Evolutionary conservation across 345 rosid species (phyloP).

Genomic region (Garcia nutans): DNA sequence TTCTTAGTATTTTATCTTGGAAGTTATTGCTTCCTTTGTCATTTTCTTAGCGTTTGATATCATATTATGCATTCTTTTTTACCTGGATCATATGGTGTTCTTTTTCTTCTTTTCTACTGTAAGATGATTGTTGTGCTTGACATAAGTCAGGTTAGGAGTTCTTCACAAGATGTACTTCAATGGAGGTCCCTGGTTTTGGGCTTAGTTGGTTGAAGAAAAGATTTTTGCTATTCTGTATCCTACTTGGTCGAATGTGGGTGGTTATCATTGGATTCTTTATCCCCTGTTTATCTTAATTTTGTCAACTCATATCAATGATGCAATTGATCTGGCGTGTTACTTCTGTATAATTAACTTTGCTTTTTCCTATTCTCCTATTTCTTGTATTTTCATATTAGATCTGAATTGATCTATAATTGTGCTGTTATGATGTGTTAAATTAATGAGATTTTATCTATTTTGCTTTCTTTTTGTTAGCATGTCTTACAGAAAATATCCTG

Average conservation of each 20-base stretch:
- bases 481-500: background rate
- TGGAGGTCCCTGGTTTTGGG: slow-evolving; percentile 55
- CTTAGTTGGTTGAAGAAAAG: slow-evolving; percentile 42
- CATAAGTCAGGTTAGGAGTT: slow-evolving; percentile 47
- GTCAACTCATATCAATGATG: background rate
- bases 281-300: slow-evolving; percentile 1
- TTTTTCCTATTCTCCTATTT: background rate
- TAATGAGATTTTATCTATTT: background rate
- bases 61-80: background rate
- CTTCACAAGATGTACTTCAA: slow-evolving; percentile 39
- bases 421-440: slow-evolving; percentile 5
- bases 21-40: background rate
- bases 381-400: background rate
- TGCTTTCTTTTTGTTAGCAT: background rate
- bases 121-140: slow-evolving; percentile 45
- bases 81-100: background rate
- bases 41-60: background rate
- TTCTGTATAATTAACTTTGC: background rate
- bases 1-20: background rate
- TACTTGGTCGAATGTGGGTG: slow-evolving; percentile 27
- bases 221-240: slow-evolving; percentile 53
- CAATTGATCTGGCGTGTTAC: background rate
- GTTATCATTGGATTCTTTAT: slow-evolving; percentile 1
- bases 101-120: slow-evolving; percentile 13
- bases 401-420: background rate